Evolutionary conservation across 2,329 filamentous ascomycete genomes (phyloP), one percentile per base, ranked within the genome.

Genomic region (Neofusicoccum cordaticola): DNA sequence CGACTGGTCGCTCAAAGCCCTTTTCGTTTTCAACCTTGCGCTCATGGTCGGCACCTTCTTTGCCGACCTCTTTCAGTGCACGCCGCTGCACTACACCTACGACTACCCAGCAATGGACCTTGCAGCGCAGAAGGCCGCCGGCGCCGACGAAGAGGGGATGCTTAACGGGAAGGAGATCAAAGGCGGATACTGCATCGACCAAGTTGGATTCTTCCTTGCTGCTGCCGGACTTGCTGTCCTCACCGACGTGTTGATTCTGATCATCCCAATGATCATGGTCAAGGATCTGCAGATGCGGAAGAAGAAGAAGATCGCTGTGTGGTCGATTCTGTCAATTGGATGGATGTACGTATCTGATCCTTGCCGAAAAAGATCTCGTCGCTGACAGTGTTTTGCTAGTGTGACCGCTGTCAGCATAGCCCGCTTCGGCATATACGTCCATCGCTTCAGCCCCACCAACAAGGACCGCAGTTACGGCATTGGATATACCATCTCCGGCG

Each of bases 241-340:
- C 42, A 76, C 77, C 64, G 74, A 77, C 56, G 71, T 82, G 22
- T 70, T 81, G 19, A 73, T 75, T 42, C 74, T 82, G 9, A 71
- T 74, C 2, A 76, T 78, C 34, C 80, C 80, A 2, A 73, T 79
- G 39, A 74, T 78, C 5, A 76, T 79, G 69, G 74, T 82, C 0
- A 81, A 79, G 79, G 73, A 75, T 12, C 70, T 82, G 17, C 75
- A 79, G 60, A 78, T 82, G 75, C 74, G 74, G 0, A 63, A 69
- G 31, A 74, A 75, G 11, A 79, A 78, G 45, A 78, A 77, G 66
- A 45, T 75, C 12, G 73, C 67, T 2, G 69, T 77, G 53, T 73
- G 66, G 27, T 64, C 69, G 41, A 73, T 78, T 67, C 73, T 78
- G 39, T 70, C 73, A 22, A 69, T 77, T 48, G 75, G 76, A 9